Evolutionary conservation across 352 stramenopile genomes (phyloP).

Genomic region (Phytophthora quininea): DNA sequence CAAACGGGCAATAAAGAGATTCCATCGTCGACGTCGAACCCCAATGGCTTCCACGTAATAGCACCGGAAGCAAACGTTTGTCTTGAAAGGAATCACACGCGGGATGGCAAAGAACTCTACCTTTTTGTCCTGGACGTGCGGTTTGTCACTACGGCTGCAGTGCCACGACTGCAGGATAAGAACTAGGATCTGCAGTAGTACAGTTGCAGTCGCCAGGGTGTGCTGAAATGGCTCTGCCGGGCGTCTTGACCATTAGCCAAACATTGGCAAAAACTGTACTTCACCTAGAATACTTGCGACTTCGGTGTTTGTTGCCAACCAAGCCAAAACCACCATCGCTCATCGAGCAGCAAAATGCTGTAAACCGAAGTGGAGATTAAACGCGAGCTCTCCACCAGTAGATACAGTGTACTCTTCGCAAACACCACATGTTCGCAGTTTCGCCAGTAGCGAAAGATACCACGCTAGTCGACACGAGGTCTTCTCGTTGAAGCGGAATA

Average conservation of each 20-base stretch:
- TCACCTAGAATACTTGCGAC: too few species aligned
- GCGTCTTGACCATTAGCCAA: too few species aligned
- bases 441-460: not conserved
- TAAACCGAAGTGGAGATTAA: not conserved
- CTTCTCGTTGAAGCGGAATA: not conserved
- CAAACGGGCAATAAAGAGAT: too few species aligned
- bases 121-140: not conserved
- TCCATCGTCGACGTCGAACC: too few species aligned
- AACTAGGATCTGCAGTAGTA: constrained; percentile 2
- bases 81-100: not conserved
- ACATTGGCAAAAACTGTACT: too few species aligned
- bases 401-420: not conserved
- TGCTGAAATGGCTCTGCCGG: not conserved
- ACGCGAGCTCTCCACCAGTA: not conserved
- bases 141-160: not conserved
- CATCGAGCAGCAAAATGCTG: not conserved
- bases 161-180: constrained; percentile 2
- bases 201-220: not conserved
- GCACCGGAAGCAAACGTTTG: not conserved
- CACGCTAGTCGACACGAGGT: not conserved
- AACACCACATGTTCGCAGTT: constrained; percentile 1
- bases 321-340: too few species aligned
- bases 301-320: too few species aligned
- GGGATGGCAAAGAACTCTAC: not conserved
- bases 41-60: not conserved